These are phyloP conservation scores for Paracoccidioides brasiliensis DNA, from an alignment of 2,329 filamentous ascomycete genomes.

Conservation along the genomic window DNA sequence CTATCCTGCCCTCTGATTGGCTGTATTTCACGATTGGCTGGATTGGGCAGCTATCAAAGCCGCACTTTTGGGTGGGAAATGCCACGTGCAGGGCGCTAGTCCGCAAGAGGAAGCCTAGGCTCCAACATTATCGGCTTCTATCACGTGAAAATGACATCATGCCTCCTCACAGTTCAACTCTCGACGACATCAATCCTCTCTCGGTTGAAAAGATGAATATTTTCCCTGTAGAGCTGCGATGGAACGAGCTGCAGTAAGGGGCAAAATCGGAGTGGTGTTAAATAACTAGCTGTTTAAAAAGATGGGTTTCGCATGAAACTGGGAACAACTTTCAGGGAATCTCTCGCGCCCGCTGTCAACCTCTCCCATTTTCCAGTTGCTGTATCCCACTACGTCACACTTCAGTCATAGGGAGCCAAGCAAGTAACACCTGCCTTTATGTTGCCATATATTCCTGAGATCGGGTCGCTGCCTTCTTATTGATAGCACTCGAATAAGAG, in stretches of 20 bases:
- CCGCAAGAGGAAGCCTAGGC: too few relatives aligned
- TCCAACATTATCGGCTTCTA: too few relatives aligned
- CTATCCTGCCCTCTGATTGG: not conserved
- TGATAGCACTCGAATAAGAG: not conserved
- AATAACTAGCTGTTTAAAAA: too few relatives aligned
- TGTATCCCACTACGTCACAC: slow-evolving; percentile 3
- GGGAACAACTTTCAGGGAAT: not conserved
- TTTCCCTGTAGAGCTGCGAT: too few relatives aligned
- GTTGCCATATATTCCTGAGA: not conserved
- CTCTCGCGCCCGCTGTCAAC: not conserved
- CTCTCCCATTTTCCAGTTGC: not conserved
- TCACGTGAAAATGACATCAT: not conserved
- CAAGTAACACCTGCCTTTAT: not conserved
- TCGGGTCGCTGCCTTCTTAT: not conserved
- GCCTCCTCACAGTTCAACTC: too few relatives aligned
- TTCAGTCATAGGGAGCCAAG: slow-evolving; percentile 1
- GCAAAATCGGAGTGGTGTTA: too few relatives aligned
- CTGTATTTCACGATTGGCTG: not conserved
- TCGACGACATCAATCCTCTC: too few relatives aligned
- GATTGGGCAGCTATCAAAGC: too few relatives aligned
- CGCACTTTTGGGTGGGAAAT: too few relatives aligned
- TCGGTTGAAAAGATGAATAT: too few relatives aligned
- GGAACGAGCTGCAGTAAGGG: too few relatives aligned
- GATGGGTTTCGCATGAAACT: not conserved
- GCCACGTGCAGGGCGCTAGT: too few relatives aligned